Evolutionary conservation across 768 basidiomycete species (phyloP).

Genomic region (Aureoboletus auriporus): DNA sequence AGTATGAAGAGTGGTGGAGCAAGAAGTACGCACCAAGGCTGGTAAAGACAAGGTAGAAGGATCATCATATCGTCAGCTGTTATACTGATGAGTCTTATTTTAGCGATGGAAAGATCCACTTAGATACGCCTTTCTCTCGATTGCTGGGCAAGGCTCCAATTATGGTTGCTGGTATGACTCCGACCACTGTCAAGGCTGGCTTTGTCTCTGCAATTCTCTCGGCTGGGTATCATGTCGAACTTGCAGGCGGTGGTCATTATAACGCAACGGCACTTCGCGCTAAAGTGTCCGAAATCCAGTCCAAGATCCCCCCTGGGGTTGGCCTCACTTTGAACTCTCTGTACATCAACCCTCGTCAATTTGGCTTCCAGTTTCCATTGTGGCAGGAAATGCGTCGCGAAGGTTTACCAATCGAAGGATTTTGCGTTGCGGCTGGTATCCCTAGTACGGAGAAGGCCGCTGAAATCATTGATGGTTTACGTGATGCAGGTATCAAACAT

Average conservation of each 20-base stretch:
- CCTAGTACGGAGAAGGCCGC: constrained; percentile 95
- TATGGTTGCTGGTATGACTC: constrained; percentile 99
- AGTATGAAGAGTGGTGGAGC: constrained; percentile 86
- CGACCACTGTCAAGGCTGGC: constrained; percentile 91
- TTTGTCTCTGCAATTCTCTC: constrained; percentile 91
- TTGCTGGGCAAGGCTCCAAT: constrained; percentile 95
- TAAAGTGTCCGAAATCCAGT: constrained; percentile 91
- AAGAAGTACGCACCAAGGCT: constrained; percentile 83
- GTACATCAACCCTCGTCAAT: constrained; percentile 98
- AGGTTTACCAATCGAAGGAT: constrained; percentile 95
- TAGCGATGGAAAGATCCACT: constrained; percentile 86
- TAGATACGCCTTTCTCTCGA: constrained; percentile 96
- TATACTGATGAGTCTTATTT: not conserved
- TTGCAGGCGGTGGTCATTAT: constrained; percentile 98
- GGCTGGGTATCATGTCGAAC: constrained; percentile 94
- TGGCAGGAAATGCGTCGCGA: constrained; percentile 98
- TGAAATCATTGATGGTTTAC: constrained; percentile 88
- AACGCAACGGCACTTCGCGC: constrained; percentile 82
- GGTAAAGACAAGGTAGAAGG: constrained; percentile 79
- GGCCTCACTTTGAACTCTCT: constrained; percentile 93
- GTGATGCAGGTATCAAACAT: constrained; percentile 86
- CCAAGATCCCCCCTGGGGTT: constrained; percentile 78
- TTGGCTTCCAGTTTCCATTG: constrained; percentile 93
- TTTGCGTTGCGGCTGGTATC: constrained; percentile 97
- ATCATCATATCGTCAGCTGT: not conserved